phyloP scores from a whole-genome alignment of 257 asterid genomes.

The Primulina tabacum region DNA sequence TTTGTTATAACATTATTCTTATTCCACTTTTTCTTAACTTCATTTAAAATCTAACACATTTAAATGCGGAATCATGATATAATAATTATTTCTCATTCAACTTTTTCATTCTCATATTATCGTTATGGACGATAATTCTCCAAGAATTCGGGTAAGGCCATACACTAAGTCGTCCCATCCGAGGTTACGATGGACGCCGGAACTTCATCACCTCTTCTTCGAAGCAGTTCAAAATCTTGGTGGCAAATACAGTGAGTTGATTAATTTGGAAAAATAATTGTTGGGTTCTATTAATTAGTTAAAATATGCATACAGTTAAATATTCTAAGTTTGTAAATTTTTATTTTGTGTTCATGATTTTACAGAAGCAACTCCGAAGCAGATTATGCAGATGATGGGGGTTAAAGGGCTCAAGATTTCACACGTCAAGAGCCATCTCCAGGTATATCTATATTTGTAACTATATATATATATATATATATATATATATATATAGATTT shows the following conservation, averaged over 20 bases:
- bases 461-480: too few species aligned
- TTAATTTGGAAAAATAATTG: background rate
- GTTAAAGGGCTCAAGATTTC: conserved; percentile 37
- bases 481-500: too few species aligned
- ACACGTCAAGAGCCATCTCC: too few species aligned
- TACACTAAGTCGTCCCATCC: conserved; percentile 34
- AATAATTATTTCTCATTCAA: conserved; percentile 10
- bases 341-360: background rate
- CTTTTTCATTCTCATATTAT: background rate
- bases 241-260: conserved; percentile 30
- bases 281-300: background rate
- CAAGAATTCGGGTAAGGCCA: conserved; percentile 24
- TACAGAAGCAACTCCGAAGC: conserved; percentile 41
- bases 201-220: conserved; percentile 34
- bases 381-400: conserved; percentile 37
- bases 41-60: background rate
- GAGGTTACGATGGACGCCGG: conserved; percentile 39
- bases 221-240: conserved; percentile 36
- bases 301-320: background rate
- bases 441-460: too few species aligned
- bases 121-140: background rate
- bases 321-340: background rate
- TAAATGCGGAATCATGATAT: background rate
- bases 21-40: background rate
- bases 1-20: background rate